Percentiles rank a stretch among this genome's conserved stretches.
Conservation (phyloP, 2,329 filamentous ascomycete species). For the Chalaropsis thielavioides region DNA sequence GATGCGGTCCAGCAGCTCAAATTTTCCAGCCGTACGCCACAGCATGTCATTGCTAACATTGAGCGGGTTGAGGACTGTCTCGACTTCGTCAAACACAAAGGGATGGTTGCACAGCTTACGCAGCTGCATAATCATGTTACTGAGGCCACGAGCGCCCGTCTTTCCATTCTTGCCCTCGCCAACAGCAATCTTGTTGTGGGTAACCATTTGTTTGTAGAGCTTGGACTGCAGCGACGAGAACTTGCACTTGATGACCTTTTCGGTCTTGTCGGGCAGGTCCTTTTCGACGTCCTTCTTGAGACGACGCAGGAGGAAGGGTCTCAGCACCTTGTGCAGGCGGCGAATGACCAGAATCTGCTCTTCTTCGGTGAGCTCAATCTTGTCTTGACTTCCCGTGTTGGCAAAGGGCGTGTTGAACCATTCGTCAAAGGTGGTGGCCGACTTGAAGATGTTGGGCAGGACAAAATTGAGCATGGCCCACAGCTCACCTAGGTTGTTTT, state of each 20-base stretch:
- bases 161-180: constrained; percentile 93
- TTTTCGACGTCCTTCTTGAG: constrained; percentile 99
- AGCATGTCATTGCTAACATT: constrained; percentile 81
- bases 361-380: constrained; percentile 99
- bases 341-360: constrained; percentile 96
- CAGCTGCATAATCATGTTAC: constrained; percentile 99
- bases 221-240: constrained; percentile 89
- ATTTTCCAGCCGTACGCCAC: constrained; percentile 94
- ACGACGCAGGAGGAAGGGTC: constrained; percentile 93
- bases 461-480: constrained; percentile 99
- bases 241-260: constrained; percentile 98
- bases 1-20: constrained; percentile 83
- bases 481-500: constrained; percentile 91
- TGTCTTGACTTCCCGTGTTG: constrained; percentile 93
- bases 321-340: constrained; percentile 91
- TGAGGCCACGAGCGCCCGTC: constrained; percentile 82
- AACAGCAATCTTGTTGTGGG: constrained; percentile 85
- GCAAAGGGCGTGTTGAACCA: constrained; percentile 99
- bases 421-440: constrained; percentile 94
- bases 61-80: constrained; percentile 91
- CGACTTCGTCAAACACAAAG: constrained; percentile 95
- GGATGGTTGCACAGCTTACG: constrained; percentile 98
- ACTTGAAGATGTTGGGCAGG: constrained; percentile 96
- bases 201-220: constrained; percentile 94
- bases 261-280: constrained; percentile 95